Percentiles rank a stretch among this genome's conserved stretches.
Conservation (phyloP, 179 eudicot genomes). For the Corrigiola litoralis region DNA sequence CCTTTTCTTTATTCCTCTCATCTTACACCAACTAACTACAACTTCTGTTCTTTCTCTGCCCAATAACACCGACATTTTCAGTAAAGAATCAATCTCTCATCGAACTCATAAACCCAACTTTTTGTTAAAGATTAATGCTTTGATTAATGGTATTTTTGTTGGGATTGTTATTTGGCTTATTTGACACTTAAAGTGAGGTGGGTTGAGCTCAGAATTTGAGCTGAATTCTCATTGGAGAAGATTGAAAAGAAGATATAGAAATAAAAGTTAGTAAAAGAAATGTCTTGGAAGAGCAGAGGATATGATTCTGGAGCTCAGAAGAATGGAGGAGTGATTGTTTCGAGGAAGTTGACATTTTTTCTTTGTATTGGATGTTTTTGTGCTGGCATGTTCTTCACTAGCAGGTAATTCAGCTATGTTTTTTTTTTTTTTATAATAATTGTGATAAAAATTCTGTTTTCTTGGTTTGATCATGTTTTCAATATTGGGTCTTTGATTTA, state of each 20-base stretch:
- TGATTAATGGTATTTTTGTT: background rate
- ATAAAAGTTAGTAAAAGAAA: constrained; percentile 13
- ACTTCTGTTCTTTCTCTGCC: constrained; percentile 14
- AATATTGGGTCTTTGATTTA: no score
- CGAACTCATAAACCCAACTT: background rate
- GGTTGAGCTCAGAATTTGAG: constrained; percentile 11
- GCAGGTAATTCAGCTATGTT: constrained; percentile 42
- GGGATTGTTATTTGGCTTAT: background rate
- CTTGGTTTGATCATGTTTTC: background rate
- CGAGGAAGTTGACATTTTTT: constrained; percentile 60
- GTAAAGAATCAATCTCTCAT: constrained; percentile 10
- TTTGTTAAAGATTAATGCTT: background rate
- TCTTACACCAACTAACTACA: background rate
- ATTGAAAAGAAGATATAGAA: background rate
- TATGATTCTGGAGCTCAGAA: constrained; percentile 46
- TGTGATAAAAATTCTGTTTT: background rate
- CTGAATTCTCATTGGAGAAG: background rate
- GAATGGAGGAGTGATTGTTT: constrained; percentile 32
- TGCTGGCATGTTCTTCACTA: constrained; percentile 90
- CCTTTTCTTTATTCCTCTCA: background rate
- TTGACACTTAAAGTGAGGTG: constrained; percentile 16
- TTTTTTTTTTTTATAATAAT: background rate
- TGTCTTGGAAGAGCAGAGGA: constrained; percentile 72
- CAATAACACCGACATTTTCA: constrained; percentile 33
- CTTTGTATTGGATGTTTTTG: constrained; percentile 87